Conservation (phyloP, 495 filamentous ascomycete species). For the Xylaria intraflava region DNA sequence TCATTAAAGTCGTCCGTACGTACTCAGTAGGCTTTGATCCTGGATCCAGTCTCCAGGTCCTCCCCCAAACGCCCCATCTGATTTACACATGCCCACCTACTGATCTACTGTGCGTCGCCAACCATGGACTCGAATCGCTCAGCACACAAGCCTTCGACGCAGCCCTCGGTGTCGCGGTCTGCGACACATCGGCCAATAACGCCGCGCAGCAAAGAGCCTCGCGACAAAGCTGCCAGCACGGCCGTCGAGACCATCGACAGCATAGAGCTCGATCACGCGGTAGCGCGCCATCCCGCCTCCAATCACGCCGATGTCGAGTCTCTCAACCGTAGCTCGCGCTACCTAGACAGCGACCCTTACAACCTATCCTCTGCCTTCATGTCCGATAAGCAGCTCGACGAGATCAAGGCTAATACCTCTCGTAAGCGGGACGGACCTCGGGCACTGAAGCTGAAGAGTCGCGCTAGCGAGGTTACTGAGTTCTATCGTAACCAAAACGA, state of each 20-base stretch:
- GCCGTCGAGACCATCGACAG: slow-evolving; percentile 41
- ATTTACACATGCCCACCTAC: too few relatives aligned
- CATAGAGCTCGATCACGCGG: slow-evolving; percentile 26
- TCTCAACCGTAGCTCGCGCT: slow-evolving; percentile 38
- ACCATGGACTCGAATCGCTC: slow-evolving; percentile 22
- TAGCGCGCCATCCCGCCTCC: slow-evolving; percentile 38
- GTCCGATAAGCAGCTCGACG: slow-evolving; percentile 65
- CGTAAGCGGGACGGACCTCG: slow-evolving; percentile 56
- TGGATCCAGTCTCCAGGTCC: too few relatives aligned
- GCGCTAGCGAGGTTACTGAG: slow-evolving; percentile 57
- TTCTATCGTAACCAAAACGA: slow-evolving; percentile 94
- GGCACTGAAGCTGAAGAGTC: slow-evolving; percentile 19
- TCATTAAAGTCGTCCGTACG: too few relatives aligned
- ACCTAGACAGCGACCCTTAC: slow-evolving; percentile 69
- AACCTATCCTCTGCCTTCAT: slow-evolving; percentile 74
- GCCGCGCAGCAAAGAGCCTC: slow-evolving; percentile 13
- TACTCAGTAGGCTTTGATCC: too few relatives aligned
- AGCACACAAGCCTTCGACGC: slow-evolving; percentile 27
- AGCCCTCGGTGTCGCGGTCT: slow-evolving; percentile 14
- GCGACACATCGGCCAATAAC: slow-evolving; percentile 15
- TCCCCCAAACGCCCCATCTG: too few relatives aligned
- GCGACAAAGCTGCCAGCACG: slow-evolving; percentile 35
- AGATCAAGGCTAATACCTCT: slow-evolving; percentile 75
- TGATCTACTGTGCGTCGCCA: background rate
- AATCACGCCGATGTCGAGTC: slow-evolving; percentile 55